Evolutionary conservation across 805 yeast species (phyloP).

Genomic region (Lipomyces oligophaga): DNA sequence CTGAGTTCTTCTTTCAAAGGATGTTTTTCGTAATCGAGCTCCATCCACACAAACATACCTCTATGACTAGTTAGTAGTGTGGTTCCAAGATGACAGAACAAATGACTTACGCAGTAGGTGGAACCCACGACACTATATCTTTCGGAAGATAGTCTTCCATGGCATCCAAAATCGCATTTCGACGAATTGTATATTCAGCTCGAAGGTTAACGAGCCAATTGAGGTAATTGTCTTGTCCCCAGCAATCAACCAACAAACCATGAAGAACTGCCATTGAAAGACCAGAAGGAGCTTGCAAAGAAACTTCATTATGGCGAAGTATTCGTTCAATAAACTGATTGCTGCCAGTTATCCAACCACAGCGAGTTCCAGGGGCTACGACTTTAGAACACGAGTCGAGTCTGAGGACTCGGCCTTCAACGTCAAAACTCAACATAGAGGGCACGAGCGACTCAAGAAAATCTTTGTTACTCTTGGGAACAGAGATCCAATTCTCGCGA

Average conservation of each 20-base stretch:
- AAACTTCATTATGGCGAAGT: constrained; percentile 71
- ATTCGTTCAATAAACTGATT: constrained; percentile 57
- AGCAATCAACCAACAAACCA: constrained; percentile 61
- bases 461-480: constrained; percentile 36
- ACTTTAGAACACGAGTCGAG: constrained; percentile 89
- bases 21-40: constrained; percentile 71
- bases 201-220: constrained; percentile 81
- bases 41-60: constrained; percentile 80
- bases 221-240: constrained; percentile 88
- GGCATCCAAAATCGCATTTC: constrained; percentile 82
- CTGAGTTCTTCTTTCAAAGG: constrained; percentile 46
- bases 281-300: constrained; percentile 78
- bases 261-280: constrained; percentile 67
- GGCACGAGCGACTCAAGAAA: constrained; percentile 62
- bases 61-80: constrained; percentile 2
- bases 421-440: constrained; percentile 70
- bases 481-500: constrained; percentile 40
- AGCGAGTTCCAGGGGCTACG: constrained; percentile 83
- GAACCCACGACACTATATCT: constrained; percentile 36
- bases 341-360: constrained; percentile 88
- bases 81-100: constrained; percentile 24
- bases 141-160: constrained; percentile 56
- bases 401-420: constrained; percentile 85
- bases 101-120: constrained; percentile 54
- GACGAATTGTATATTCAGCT: constrained; percentile 74